Conservation (phyloP, 768 basidiomycete species). For the Mycena rebaudengoi region DNA sequence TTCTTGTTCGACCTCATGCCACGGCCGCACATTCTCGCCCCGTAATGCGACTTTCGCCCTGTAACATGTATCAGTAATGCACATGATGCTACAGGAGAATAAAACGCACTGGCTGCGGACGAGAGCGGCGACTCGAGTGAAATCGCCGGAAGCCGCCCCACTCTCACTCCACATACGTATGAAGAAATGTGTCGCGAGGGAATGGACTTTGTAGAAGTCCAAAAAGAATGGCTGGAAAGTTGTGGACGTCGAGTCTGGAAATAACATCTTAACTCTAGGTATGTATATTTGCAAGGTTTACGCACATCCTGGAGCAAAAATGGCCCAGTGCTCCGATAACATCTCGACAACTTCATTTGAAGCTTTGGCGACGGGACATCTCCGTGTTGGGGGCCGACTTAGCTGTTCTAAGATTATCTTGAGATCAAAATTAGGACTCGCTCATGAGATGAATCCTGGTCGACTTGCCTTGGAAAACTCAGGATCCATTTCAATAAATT, state of each 20-base stretch:
- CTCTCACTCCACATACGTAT: conserved; percentile 94
- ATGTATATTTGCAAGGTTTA: conserved; percentile 22
- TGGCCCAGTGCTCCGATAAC: conserved; percentile 85
- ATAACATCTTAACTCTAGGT: conserved; percentile 9
- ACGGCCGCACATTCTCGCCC: conserved; percentile 75
- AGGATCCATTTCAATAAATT: conserved; percentile 73
- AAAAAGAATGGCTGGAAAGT: conserved; percentile 90
- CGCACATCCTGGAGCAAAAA: conserved; percentile 86
- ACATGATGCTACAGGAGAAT: neutral
- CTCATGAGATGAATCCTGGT: neutral
- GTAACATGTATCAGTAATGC: conserved; percentile 17
- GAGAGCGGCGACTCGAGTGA: conserved; percentile 78
- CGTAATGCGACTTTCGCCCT: conserved; percentile 83
- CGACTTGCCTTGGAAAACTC: conserved; percentile 77
- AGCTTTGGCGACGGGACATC: conserved; percentile 85
- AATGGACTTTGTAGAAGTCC: conserved; percentile 83
- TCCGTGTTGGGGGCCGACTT: conserved; percentile 73
- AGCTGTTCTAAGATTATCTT: conserved; percentile 84
- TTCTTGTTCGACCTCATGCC: conserved; percentile 86
- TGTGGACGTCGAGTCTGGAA: conserved; percentile 77
- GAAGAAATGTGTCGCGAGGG: conserved; percentile 85
- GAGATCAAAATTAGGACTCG: conserved; percentile 19
- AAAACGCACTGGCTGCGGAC: conserved; percentile 85
- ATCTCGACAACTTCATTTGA: conserved; percentile 89
- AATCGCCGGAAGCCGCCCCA: conserved; percentile 78